phyloP scores from a whole-genome alignment of 2,329 filamentous ascomycete genomes.

The Blumeria hordei region DNA sequence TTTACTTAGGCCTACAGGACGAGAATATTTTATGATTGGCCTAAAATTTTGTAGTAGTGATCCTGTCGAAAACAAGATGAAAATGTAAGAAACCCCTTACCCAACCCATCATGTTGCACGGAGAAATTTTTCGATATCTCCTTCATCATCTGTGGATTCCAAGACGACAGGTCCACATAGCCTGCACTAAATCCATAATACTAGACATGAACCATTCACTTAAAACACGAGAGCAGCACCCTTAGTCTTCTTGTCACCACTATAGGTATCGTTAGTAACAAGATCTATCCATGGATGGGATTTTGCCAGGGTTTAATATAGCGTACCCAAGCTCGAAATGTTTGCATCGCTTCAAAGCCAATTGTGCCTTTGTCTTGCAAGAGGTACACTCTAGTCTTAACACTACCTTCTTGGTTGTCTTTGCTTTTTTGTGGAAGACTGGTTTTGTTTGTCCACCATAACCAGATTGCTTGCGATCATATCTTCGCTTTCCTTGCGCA shows the following conservation, averaged over 20 bases:
- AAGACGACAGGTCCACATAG: no score
- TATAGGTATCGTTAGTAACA: slow-evolving; percentile 24
- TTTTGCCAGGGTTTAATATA: neutral
- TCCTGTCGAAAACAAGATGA: no score
- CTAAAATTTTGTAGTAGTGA: no score
- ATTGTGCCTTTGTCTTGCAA: slow-evolving; percentile 97
- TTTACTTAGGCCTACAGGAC: no score
- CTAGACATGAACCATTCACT: neutral
- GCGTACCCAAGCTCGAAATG: slow-evolving; percentile 98
- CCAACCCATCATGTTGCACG: no score
- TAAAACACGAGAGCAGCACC: slow-evolving; percentile 99
- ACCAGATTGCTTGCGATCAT: slow-evolving; percentile 97
- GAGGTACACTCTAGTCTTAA: slow-evolving; percentile 89
- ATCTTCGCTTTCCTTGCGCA: slow-evolving; percentile 98
- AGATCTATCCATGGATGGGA: neutral
- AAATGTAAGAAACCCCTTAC: no score
- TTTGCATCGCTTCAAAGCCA: slow-evolving; percentile 99
- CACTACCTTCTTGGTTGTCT: slow-evolving; percentile 99
- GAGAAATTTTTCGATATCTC: no score
- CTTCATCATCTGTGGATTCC: no score
- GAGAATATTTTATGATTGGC: no score
- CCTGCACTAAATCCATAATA: no score
- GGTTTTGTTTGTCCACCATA: slow-evolving; percentile 99
- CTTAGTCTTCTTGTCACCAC: slow-evolving; percentile 99
- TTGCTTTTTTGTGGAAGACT: slow-evolving; percentile 99